These are phyloP conservation scores for Scytalidium sp. DNA, from an alignment of 2,329 filamentous ascomycete species.

Conservation along the genomic window DNA sequence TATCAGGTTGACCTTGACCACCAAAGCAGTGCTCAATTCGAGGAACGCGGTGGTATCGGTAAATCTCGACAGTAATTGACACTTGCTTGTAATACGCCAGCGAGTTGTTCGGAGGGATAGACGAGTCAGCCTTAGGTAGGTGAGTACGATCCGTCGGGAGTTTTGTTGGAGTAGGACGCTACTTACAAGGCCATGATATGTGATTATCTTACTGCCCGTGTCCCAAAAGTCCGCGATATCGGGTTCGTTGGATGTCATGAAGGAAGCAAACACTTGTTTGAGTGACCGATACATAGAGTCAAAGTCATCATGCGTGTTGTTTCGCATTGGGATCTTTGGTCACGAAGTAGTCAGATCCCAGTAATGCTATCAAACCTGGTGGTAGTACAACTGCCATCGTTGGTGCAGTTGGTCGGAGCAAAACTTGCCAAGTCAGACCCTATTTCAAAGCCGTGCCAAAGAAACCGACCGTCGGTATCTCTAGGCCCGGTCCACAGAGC, in stretches of 20 bases:
- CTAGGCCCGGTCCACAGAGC: neutral
- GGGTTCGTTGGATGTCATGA: conserved; percentile 1
- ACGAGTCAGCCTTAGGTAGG: neutral
- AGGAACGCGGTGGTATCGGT: conserved; percentile 24
- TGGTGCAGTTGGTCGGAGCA: conserved; percentile 4
- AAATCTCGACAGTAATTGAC: conserved; percentile 18
- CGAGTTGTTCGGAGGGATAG: conserved; percentile 2
- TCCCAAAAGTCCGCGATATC: conserved; percentile 1
- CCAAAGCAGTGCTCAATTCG: conserved; percentile 28
- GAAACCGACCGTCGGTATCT: conserved; percentile 1
- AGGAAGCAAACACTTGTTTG: neutral
- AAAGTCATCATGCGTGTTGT: conserved; percentile 2
- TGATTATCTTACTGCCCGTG: conserved; percentile 6
- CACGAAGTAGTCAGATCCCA: conserved; percentile 1
- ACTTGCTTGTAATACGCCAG: conserved; percentile 24
- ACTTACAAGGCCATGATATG: conserved; percentile 7
- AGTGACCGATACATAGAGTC: neutral
- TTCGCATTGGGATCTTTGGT: conserved; percentile 3
- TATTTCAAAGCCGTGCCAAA: conserved; percentile 5
- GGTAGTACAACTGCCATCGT: conserved; percentile 1
- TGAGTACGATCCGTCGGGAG: neutral
- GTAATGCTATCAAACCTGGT: neutral
- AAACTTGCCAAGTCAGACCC: conserved; percentile 2
- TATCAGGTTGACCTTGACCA: conserved; percentile 20
- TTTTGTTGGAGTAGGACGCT: too few species aligned